Evolutionary conservation across 1,139 yeast genomes (phyloP).

Genomic region (Yamadazyma sp.): DNA sequence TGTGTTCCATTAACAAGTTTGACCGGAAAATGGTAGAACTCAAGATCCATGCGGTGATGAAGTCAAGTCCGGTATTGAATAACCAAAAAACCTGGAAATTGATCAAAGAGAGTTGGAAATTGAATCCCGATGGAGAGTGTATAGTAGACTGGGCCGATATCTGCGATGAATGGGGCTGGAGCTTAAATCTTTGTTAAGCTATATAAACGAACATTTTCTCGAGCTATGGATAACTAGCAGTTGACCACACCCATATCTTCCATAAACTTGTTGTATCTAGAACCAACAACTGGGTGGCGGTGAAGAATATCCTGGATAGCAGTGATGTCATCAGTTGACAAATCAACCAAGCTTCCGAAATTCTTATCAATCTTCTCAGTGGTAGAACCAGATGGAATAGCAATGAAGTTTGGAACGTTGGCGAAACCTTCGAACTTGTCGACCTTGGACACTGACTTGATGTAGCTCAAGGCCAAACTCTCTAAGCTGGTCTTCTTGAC

Average conservation of each 20-base stretch:
- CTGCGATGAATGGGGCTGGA: slow-evolving; percentile 31
- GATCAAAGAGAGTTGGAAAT: slow-evolving; percentile 26
- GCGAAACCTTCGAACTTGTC: slow-evolving; percentile 29
- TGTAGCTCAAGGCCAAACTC: slow-evolving; percentile 75
- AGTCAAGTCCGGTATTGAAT: slow-evolving; percentile 23
- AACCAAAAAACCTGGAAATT: slow-evolving; percentile 19
- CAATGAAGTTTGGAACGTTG: slow-evolving; percentile 58
- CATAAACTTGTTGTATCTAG: slow-evolving; percentile 7
- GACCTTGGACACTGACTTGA: slow-evolving; percentile 40
- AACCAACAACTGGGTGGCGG: slow-evolving; percentile 4
- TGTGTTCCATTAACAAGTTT: slow-evolving; percentile 21
- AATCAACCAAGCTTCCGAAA: slow-evolving; percentile 25
- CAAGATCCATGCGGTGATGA: slow-evolving; percentile 12
- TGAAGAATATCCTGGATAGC: slow-evolving; percentile 8
- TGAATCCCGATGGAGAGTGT: slow-evolving; percentile 23
- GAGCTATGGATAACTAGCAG: neutral
- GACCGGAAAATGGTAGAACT: slow-evolving; percentile 15
- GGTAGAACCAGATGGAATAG: slow-evolving; percentile 77
- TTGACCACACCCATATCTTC: slow-evolving; percentile 1
- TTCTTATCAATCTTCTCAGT: slow-evolving; percentile 60
- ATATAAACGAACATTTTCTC: slow-evolving; percentile 14
- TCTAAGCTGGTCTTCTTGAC: slow-evolving; percentile 40
- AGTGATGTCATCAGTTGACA: slow-evolving; percentile 6
- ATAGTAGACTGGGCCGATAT: slow-evolving; percentile 31
- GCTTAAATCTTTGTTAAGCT: slow-evolving; percentile 23